Evolutionary conservation across 2,329 filamentous ascomycete species (phyloP).

Genomic region (Penicillium digitatum): DNA sequence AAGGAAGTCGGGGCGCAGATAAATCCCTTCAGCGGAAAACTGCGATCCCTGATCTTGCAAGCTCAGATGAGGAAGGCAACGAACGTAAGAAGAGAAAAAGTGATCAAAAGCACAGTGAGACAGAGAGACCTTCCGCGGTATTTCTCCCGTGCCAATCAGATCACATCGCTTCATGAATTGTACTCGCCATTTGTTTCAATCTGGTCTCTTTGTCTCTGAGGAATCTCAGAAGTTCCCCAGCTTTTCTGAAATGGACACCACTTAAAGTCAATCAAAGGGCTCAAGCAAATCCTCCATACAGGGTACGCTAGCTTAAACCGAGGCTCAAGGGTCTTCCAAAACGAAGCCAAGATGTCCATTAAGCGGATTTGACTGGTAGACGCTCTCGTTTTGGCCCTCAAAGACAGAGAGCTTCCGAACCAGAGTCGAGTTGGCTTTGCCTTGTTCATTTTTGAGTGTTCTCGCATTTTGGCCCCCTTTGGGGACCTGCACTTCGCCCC

Average conservation of each 20-base stretch:
- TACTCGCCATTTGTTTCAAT: constrained; percentile 5
- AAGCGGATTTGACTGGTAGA: not conserved
- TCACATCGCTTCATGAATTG: constrained; percentile 6
- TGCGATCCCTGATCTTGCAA: constrained; percentile 15
- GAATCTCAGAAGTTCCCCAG: not conserved
- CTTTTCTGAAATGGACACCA: not conserved
- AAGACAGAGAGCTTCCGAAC: not conserved
- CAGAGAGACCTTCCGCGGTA: not conserved
- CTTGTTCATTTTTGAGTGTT: not conserved
- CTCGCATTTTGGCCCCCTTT: not conserved
- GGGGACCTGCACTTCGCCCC: not conserved
- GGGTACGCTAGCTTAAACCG: not conserved
- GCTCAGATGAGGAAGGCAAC: constrained; percentile 18
- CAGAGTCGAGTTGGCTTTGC: not conserved
- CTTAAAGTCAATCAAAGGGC: not conserved
- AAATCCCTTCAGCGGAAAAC: constrained; percentile 14
- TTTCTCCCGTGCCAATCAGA: not conserved
- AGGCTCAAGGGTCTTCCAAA: not conserved
- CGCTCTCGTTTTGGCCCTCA: not conserved
- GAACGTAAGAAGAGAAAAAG: constrained; percentile 17
- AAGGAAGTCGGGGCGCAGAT: constrained; percentile 12
- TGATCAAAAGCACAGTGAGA: constrained; percentile 17
- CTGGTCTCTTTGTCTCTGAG: not conserved
- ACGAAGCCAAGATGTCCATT: not conserved
- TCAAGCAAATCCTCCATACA: not conserved